These are phyloP conservation scores for Colletotrichum sp. DNA, from an alignment of 2,329 filamentous ascomycete species.

Conservation along the genomic window DNA sequence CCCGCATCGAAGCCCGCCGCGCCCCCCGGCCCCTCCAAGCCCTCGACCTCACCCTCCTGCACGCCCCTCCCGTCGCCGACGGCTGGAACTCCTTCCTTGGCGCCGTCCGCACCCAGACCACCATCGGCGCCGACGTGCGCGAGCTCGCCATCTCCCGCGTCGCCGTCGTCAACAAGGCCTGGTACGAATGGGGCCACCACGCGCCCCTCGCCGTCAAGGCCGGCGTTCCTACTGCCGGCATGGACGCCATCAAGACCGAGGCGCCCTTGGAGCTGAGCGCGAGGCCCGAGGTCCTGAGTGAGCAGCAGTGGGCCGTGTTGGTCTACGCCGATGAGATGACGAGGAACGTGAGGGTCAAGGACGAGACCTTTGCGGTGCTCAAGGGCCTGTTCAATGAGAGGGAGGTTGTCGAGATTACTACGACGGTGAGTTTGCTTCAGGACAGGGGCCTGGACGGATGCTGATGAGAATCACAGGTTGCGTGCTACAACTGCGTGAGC, in stretches of 20 bases:
- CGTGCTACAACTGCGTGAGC: constrained; percentile 85
- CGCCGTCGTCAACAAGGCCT: constrained; percentile 79
- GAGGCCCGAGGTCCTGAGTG: constrained; percentile 49
- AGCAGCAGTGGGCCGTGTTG: constrained; percentile 71
- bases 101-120: constrained; percentile 61
- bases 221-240: constrained; percentile 58
- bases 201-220: constrained; percentile 68
- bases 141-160: constrained; percentile 84
- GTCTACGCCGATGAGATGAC: constrained; percentile 87
- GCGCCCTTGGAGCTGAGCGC: constrained; percentile 25
- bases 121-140: constrained; percentile 60
- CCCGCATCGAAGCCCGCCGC: constrained; percentile 69
- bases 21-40: constrained; percentile 73
- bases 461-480: constrained; percentile 47
- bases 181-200: constrained; percentile 87
- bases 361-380: constrained; percentile 70
- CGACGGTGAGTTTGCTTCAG: constrained; percentile 58
- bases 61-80: constrained; percentile 76
- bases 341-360: constrained; percentile 69
- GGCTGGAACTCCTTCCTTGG: constrained; percentile 77
- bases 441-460: background rate
- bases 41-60: constrained; percentile 78
- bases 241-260: constrained; percentile 48
- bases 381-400: constrained; percentile 68
- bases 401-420: constrained; percentile 82